Base-by-base conservation (phyloP, 257 asterid species). In the Petrea volubilis region DNA sequence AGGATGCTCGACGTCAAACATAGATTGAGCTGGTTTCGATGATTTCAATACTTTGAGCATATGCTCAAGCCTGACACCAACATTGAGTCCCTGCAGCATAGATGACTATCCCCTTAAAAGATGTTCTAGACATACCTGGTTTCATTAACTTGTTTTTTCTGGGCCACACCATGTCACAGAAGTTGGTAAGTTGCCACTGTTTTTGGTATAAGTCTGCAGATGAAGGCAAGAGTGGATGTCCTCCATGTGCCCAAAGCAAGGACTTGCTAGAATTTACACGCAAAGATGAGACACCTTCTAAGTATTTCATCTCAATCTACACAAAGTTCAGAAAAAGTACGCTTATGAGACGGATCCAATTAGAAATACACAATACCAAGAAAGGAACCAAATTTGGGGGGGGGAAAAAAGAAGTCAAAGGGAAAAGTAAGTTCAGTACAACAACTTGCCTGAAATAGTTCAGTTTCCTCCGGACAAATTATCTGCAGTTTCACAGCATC, bases 201-300 rank as follows among this genome's bases (percentile, higher is more conserved):
- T 86, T 86, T 36, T 77, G 64, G 79, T 87, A 83, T 63, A 91
- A 69, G 57, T 84, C 96, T 57, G 89, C 85, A 58, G 95, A 83
- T 41, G 95, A 76, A 36, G 96, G 96, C 81, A 77, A 65, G 77
- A 67, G 64, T 5, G 97, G 98, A 77, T 91, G 98, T 59, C 98
- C 98, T 29, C 97, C 97, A 82, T 87, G 85, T 47, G 74, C 73
- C 98, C 98, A 94, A 50, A 94, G 86, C 81, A 94, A 81, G 46
- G 96, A 83, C 70, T 85, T 92, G 71, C 81, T 86, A 18, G 80
- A 83, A 73, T 69, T 78, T 47, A 81, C 77, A 66, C 85, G 51
- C 73, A 83, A 75, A 62, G 80, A 78, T 43, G 81, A 60, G 28
- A 67, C 59, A 51, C 38, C 71, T 67, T 85, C 82, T 72, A 79